A percentile compares a stretch with the other conserved stretches of the same genome.
These are phyloP conservation scores for Dorcoceras hygrometricum DNA, from an alignment of 257 asterid genomes.

Conservation along the genomic window DNA sequence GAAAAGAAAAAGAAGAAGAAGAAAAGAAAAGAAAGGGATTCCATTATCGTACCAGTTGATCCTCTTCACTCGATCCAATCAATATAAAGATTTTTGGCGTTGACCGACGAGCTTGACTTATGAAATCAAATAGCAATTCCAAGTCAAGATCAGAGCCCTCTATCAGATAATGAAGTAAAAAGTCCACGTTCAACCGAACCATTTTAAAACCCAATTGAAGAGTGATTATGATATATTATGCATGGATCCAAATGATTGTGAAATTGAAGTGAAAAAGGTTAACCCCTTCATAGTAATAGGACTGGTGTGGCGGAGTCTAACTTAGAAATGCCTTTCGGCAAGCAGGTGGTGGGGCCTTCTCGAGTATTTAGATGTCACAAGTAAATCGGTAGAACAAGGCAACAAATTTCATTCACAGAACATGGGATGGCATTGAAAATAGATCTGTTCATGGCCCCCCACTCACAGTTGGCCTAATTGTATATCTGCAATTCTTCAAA, in stretches of 20 bases:
- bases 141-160: too few species aligned
- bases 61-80: too few species aligned
- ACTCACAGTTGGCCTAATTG: slow-evolving; percentile 8
- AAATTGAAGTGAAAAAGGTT: not conserved
- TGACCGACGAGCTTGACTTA: not conserved
- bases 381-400: slow-evolving; percentile 18
- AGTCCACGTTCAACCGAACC: not conserved
- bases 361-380: slow-evolving; percentile 28
- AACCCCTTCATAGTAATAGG: not conserved
- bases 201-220: too few species aligned
- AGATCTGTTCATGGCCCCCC: slow-evolving; percentile 42
- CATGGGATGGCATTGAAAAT: slow-evolving; percentile 53
- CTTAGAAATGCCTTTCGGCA: slow-evolving; percentile 31
- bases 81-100: not conserved
- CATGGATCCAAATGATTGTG: not conserved
- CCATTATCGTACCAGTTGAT: too few species aligned
- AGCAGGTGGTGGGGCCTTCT: slow-evolving; percentile 41
- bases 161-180: too few species aligned
- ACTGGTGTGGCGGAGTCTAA: not conserved
- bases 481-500: not conserved
- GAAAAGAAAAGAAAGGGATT: too few species aligned
- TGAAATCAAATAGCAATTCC: not conserved
- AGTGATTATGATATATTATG: too few species aligned
- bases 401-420: slow-evolving; percentile 69
- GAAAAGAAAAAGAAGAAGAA: too few species aligned